phyloP scores from a whole-genome alignment of 2,329 filamentous ascomycete species.

The Clonostachys chloroleuca region DNA sequence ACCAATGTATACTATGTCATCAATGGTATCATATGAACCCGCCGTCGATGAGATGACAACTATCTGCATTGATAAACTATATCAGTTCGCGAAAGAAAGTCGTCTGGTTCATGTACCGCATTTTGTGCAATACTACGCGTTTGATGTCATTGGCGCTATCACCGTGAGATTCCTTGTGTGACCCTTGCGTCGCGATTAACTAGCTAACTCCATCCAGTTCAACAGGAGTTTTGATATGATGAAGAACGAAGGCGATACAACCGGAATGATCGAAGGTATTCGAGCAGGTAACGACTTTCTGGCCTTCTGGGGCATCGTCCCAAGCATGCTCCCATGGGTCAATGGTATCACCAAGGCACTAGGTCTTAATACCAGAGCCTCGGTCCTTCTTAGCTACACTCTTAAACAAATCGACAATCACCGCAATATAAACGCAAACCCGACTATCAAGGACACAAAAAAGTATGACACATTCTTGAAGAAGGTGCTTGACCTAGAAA shows the following conservation, averaged over 20 bases:
- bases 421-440: no score
- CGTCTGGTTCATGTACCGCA: conserved; percentile 32
- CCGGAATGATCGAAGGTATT: conserved; percentile 26
- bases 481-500: conserved; percentile 23
- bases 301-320: conserved; percentile 4
- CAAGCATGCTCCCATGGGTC: no score
- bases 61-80: no score
- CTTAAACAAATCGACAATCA: no score
- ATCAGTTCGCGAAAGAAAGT: conserved; percentile 6
- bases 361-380: conserved; percentile 4
- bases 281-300: conserved; percentile 9
- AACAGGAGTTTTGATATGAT: conserved; percentile 35
- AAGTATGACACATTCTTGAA: conserved; percentile 2
- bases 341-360: no score
- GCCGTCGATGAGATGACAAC: no score
- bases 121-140: conserved; percentile 41
- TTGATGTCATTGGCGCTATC: conserved; percentile 47
- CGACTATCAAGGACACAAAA: not conserved
- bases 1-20: no score
- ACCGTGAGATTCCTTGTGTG: conserved; percentile 12
- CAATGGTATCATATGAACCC: no score
- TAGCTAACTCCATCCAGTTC: conserved; percentile 3
- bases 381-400: conserved; percentile 15
- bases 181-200: no score
- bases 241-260: conserved; percentile 36